Conservation (phyloP, 306 rosid genomes). For the Cucurbita ficifolia region DNA sequence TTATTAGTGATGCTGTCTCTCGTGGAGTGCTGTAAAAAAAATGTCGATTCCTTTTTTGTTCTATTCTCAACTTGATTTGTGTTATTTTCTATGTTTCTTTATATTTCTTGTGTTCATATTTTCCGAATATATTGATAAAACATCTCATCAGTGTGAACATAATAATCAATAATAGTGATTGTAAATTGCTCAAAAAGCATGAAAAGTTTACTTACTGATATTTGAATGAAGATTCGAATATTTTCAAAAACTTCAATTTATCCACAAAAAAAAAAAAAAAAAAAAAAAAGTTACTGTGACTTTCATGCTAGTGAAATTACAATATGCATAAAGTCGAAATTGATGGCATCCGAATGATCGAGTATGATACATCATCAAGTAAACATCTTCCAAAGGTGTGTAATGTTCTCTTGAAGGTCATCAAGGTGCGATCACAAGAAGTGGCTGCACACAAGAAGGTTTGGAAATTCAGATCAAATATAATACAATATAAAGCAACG, state of each 20-base stretch:
- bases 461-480: background rate
- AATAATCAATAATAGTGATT: too few relatives aligned
- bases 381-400: background rate
- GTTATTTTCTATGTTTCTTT: background rate
- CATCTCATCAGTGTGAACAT: background rate
- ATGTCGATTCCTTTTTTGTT: background rate
- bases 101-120: background rate
- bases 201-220: too few relatives aligned
- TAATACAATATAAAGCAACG: background rate
- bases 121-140: background rate
- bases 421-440: conserved; percentile 14
- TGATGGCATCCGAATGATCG: too few relatives aligned
- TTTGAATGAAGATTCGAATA: too few relatives aligned
- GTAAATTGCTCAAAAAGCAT: too few relatives aligned
- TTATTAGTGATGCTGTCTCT: background rate
- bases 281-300: too few relatives aligned
- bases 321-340: too few relatives aligned
- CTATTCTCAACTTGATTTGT: background rate
- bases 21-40: background rate
- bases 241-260: too few relatives aligned
- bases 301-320: too few relatives aligned
- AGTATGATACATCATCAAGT: background rate
- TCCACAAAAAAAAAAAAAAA: too few relatives aligned
- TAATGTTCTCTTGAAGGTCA: background rate
- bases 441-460: conserved; percentile 8